phyloP scores from a whole-genome alignment of 139 green algal genomes.

The Zygnema circumcarinatum region DNA sequence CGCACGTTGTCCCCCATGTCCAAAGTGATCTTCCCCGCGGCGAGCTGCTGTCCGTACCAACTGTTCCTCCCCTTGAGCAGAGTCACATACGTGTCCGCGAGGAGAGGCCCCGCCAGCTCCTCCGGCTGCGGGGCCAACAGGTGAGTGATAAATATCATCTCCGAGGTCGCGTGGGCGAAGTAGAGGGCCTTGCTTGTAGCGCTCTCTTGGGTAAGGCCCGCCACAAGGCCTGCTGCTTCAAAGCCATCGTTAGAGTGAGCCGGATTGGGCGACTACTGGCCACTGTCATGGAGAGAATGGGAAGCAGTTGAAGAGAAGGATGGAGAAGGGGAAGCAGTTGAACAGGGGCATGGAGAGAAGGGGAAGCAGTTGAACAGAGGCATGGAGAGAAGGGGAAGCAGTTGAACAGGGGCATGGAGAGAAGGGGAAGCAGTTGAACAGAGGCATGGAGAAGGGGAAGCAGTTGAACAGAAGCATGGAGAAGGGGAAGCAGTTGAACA shows the following conservation, averaged over 20 bases:
- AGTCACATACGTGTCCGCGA: slow-evolving; percentile 63
- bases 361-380: too few relatives aligned
- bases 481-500: background rate
- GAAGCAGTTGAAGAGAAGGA: background rate
- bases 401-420: background rate
- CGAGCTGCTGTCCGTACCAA: slow-evolving; percentile 58
- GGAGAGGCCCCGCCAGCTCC: slow-evolving; percentile 41
- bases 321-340: too few relatives aligned
- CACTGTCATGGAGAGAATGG: background rate
- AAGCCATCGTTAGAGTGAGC: background rate
- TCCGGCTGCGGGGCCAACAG: slow-evolving; percentile 48
- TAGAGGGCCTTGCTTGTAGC: slow-evolving; percentile 60
- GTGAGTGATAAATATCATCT: slow-evolving; percentile 62
- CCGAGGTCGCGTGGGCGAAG: slow-evolving; percentile 49
- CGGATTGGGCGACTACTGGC: background rate
- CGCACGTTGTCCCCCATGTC: slow-evolving; percentile 51
- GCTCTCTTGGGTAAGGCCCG: slow-evolving; percentile 36
- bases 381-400: too few relatives aligned
- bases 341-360: too few relatives aligned
- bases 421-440: background rate
- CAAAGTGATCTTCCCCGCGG: slow-evolving; percentile 1
- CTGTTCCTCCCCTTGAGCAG: slow-evolving; percentile 59
- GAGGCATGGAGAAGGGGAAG: background rate
- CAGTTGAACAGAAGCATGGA: background rate
- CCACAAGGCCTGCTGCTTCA: slow-evolving; percentile 52